Evolutionary conservation across 2,329 filamentous ascomycete genomes (phyloP), one percentile per base, ranked within the genome.

Genomic region (Fusarium sp.): DNA sequence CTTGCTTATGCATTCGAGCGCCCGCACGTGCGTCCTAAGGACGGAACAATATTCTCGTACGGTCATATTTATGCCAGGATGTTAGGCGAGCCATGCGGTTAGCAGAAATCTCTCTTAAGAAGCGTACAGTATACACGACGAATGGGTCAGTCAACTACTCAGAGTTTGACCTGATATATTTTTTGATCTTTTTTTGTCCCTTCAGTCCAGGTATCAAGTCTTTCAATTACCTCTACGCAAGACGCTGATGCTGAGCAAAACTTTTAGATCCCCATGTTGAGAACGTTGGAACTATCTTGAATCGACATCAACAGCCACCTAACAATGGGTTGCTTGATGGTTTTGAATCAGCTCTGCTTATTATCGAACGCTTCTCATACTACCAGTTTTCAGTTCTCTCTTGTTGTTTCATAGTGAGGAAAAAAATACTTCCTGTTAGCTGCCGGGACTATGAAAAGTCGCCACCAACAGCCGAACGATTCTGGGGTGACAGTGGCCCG

Each of bases 281-380:
- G 46, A 56, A 44, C 45, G 29, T 30, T 64, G 34, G 48, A 46
- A 25, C 47, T 64, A 71, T 75, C 62, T 46, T 53, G 62, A 62
- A 72, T 74, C 60, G 55, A 70, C 64, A 56, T 64, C 64, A 65
- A 58, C 65, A 67, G 24, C 30, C 25, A 27, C 15, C 46, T 32
- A 18, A 29, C 16, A 24, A 27, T 27, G 5, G 11, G 13, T 41
- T 20, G 6, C 9, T 20, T 15, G 13, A 25, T 16, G 24, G 22
- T 27, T 25, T 18, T 43, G 13, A 24, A 43, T n/a, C n/a, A 13
- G 24, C n/a, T 53, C 24, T 13, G 8, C 24, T 20, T n/a, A 52
- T 22, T 45, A 58, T 66, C 54, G 54, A 62, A 56, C 32, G 45
- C 45, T 32, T 58, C 53, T 48, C 25, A 20, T 27, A 45, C 56